Conservation (phyloP, 2,329 filamentous ascomycete species). For the Harringtonia aguacate region DNA sequence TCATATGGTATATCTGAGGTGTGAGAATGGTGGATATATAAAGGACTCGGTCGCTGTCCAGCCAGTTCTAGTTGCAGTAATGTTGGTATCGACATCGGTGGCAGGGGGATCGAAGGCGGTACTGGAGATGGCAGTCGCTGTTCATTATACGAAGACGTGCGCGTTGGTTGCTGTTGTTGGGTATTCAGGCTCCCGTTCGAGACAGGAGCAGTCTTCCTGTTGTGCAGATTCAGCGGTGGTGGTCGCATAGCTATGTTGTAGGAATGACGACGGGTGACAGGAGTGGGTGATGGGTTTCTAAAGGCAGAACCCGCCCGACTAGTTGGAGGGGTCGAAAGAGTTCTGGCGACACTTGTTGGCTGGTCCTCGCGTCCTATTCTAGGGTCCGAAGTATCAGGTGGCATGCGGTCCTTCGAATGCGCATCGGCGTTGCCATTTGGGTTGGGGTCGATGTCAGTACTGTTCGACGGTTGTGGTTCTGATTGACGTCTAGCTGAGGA, state of each 20-base stretch:
- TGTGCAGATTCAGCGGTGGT: constrained; percentile 28
- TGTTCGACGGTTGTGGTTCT: too few relatives aligned
- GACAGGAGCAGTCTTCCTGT: constrained; percentile 8
- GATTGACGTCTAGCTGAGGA: not conserved
- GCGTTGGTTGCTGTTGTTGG: not conserved
- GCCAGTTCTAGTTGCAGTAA: constrained; percentile 55
- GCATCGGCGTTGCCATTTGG: too few relatives aligned
- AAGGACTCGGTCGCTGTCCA: constrained; percentile 48
- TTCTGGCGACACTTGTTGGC: constrained; percentile 16
- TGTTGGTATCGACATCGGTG: constrained; percentile 56
- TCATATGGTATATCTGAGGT: constrained; percentile 65
- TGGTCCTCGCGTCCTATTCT: not conserved
- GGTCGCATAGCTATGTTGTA: constrained; percentile 34
- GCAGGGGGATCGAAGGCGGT: constrained; percentile 46
- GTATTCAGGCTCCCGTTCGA: not conserved
- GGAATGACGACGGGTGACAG: constrained; percentile 36
- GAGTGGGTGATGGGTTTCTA: constrained; percentile 10
- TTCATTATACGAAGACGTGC: not conserved
- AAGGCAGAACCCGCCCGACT: constrained; percentile 21
- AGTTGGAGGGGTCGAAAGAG: constrained; percentile 42
- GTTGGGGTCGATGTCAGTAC: too few relatives aligned
- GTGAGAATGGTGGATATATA: constrained; percentile 54
- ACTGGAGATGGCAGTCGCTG: constrained; percentile 34
- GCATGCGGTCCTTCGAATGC: too few relatives aligned
- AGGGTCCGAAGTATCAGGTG: too few relatives aligned